Percentiles rank a stretch among this genome's conserved stretches.
Evolutionary conservation across 208 protist species (phyloP).

Genomic region (Herpetomonas muscarum): DNA sequence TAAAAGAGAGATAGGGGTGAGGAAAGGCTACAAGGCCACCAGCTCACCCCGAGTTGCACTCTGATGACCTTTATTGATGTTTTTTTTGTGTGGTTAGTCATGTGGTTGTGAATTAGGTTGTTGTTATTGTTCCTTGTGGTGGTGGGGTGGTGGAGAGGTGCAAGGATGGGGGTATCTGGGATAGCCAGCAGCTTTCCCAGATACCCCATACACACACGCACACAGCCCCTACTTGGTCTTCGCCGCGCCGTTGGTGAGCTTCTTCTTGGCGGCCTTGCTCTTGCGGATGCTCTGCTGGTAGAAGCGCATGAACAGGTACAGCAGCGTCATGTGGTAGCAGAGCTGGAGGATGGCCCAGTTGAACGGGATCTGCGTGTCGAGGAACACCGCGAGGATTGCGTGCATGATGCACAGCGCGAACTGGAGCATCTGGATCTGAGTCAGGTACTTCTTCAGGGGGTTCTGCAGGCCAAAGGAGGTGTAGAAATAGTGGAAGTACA

Average conservation of each 20-base stretch:
- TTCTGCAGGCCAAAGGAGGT: constrained; percentile 82
- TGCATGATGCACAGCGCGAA: constrained; percentile 84
- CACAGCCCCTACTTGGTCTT: constrained; percentile 5
- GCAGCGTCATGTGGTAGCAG: constrained; percentile 78
- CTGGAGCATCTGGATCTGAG: constrained; percentile 84
- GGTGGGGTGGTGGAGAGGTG: too few relatives aligned
- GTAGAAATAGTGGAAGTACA: constrained; percentile 92
- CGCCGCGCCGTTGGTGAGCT: constrained; percentile 7
- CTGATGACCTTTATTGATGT: too few relatives aligned
- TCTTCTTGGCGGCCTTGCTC: constrained; percentile 12
- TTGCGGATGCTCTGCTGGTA: constrained; percentile 37
- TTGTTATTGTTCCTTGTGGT: neutral
- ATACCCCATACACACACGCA: neutral
- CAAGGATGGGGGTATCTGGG: too few relatives aligned
- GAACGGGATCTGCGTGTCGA: constrained; percentile 57
- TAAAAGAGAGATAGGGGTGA: neutral
- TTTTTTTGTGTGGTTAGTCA: too few relatives aligned
- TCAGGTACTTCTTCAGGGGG: constrained; percentile 84
- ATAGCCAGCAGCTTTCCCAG: too few relatives aligned
- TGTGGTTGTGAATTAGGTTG: neutral
- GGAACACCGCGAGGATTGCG: constrained; percentile 52
- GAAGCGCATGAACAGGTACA: constrained; percentile 83
- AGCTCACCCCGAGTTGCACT: neutral
- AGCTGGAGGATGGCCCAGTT: constrained; percentile 67
- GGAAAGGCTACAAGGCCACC: neutral